Evolutionary conservation across 495 filamentous ascomycete genomes (phyloP).

Genomic region (Trichoderma virens): DNA sequence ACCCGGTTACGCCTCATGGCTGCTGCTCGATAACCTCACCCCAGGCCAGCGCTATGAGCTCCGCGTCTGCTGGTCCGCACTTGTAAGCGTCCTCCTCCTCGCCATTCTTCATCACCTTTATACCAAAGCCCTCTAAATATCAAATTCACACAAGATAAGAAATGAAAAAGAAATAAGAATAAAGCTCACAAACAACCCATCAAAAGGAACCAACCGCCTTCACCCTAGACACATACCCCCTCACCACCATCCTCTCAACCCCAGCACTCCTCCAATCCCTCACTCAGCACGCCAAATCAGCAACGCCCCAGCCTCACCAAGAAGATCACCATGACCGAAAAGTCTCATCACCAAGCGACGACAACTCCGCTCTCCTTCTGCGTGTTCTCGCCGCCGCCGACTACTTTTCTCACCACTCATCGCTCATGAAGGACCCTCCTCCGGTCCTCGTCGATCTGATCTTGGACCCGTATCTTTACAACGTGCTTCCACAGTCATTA

Average conservation of each 20-base stretch:
- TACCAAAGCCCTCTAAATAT: too few species aligned
- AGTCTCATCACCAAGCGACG: slow-evolving; percentile 14
- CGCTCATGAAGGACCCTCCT: slow-evolving; percentile 69
- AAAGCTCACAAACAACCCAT: slow-evolving; percentile 13
- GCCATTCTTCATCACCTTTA: neutral
- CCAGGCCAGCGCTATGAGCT: slow-evolving; percentile 80
- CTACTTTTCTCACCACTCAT: slow-evolving; percentile 66
- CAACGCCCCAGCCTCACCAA: slow-evolving; percentile 26
- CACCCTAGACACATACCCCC: slow-evolving; percentile 52
- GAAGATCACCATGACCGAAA: slow-evolving; percentile 1
- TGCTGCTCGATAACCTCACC: slow-evolving; percentile 67
- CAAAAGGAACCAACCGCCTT: slow-evolving; percentile 92
- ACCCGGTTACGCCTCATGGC: slow-evolving; percentile 56
- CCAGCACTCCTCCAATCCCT: slow-evolving; percentile 57
- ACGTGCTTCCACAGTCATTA: slow-evolving; percentile 63
- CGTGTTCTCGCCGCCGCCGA: slow-evolving; percentile 70
- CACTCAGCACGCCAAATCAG: slow-evolving; percentile 49
- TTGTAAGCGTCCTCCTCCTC: slow-evolving; percentile 47
- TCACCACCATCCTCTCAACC: slow-evolving; percentile 50
- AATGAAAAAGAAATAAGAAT: neutral
- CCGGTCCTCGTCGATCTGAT: slow-evolving; percentile 78
- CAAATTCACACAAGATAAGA: too few species aligned
- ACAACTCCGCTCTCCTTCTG: slow-evolving; percentile 64
- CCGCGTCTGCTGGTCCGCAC: slow-evolving; percentile 89
- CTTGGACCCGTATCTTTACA: slow-evolving; percentile 75